Conservation (phyloP, 306 rosid species). For the Carpinus viminea region DNA sequence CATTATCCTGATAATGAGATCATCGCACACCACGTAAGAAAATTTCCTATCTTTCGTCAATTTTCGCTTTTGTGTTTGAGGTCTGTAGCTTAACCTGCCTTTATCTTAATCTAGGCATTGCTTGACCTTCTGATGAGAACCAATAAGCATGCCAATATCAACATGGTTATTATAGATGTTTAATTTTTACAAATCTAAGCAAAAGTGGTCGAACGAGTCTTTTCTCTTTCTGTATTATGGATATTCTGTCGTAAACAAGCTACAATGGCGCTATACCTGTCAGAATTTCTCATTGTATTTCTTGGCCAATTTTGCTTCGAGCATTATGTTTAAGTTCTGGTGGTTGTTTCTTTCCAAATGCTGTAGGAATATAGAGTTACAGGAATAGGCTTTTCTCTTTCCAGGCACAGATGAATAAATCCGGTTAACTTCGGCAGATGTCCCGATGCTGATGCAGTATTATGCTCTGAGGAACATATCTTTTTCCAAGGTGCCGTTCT, state of each 20-base stretch:
- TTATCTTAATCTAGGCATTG: background rate
- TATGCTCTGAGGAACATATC: background rate
- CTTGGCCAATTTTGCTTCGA: too few relatives aligned
- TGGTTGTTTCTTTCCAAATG: background rate
- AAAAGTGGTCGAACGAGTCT: background rate
- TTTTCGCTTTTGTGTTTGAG: background rate
- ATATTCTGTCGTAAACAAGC: background rate
- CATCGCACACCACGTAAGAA: background rate
- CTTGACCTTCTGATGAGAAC: background rate
- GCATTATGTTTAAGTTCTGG: background rate
- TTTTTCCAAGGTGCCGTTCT: constrained; percentile 6
- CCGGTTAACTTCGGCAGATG: constrained; percentile 4
- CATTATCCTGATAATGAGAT: background rate
- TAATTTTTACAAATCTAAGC: background rate
- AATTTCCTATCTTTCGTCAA: background rate
- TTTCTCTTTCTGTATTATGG: background rate
- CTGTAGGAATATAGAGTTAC: background rate
- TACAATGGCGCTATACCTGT: background rate
- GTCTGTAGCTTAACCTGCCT: background rate
- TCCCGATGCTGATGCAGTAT: background rate
- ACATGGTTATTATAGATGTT: background rate
- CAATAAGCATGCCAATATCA: background rate
- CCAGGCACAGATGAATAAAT: background rate
- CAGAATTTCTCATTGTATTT: background rate
- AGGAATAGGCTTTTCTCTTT: background rate